Base-by-base conservation (phyloP, 2,329 filamentous ascomycete species). In the Uncinocarpus reesii region DNA sequence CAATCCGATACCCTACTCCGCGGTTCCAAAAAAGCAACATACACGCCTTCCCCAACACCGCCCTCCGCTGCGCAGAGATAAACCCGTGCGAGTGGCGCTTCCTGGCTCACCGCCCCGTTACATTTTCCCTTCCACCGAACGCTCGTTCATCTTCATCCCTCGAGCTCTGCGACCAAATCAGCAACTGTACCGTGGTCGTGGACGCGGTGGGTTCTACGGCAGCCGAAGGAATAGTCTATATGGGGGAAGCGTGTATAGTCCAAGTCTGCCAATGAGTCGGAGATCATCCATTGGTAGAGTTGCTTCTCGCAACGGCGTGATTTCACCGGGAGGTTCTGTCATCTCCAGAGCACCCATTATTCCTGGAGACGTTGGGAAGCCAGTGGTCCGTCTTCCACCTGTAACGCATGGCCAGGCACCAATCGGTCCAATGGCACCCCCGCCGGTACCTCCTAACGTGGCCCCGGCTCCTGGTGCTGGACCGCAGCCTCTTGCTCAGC, bases 141-240 rank as follows among this genome's bases (percentile, higher is more conserved):
- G 92, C 55, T 96, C 92, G 0, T 98, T 98, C 65, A 94, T 95
- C 59, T 98, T 98, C 68, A 98, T 98, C 52, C 92, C 92, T 10
- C 79, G 92, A 56, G 90, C 90, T 8, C 77, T 95, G 71, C 80
- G 92, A 56, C 92, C 92, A 11, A 95, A 95, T 63, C 88, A 94
- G 64, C 86, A 94, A 70, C 79, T 81, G 24, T 74, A 73, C 36
- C 74, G 78, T 48, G 76, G 76, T 45, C 76, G 84, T 48, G 84
- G 83, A 52, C 83, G 86, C 60, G 81, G 86, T 31, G 62, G 65
- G 7, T 84, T 86, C 50, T 79, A 80, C 13, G 77, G 84, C 6
- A 84, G 75, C 58, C 68, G 86, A 59, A 79, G 85, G 53, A 90
- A 86, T n/a, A 94, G 88, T 63, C 77, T 86, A 32, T 93, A 89